Evolutionary conservation across 2,329 filamentous ascomycete species (phyloP), one percentile per base, ranked within the genome.

Genomic region (Talaromyces verruculosus): DNA sequence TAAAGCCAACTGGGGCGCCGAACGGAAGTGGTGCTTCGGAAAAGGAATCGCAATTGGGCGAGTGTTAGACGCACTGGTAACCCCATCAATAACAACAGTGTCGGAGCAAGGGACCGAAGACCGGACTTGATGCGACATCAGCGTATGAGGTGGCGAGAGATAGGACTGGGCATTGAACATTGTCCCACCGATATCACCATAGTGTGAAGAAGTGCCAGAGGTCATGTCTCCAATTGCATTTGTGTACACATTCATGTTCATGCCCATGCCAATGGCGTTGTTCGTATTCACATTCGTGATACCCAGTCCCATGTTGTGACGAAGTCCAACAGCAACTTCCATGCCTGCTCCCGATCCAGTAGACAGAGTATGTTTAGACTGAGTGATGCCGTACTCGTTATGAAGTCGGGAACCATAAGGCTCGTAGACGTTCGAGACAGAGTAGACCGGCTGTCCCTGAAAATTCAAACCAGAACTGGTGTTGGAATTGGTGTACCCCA

Each of bases 1-100:
- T 17, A 53, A 51, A 33, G 47, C n/a, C 8, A 37, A 28, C n/a
- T 57, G 47, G 15, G 51, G 19, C 15, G 19, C 30, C 10, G 60
- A 51, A 25, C 28, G 19, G 19, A 39, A 51, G 28, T 22, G 19
- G 30, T 35, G 43, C 8, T 35, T 51, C 5, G 53, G 25, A n/a
- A 25, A 17, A 30, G 63, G 55, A 22, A 60, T 60, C 19, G 17
- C 22, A 30, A 60, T 60, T 8, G 63, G 57, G 5, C 41, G 63
- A 43, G 63, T 51, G 7, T 25, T 25, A 45, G n/a, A 10, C 17
- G 41, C 15, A 33, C 22, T 47, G 19, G 25, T 43, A 5, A 43
- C 10, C 17, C 28, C 25, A 62, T 35, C n/a, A 30, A 25, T 17
- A 22, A 37, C 11, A n/a, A 37, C 5, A 17, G 53, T 8, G 25